These are phyloP conservation scores for Suhomyces wounanorum DNA, from an alignment of 1,139 yeast species.

Conservation along the genomic window DNA sequence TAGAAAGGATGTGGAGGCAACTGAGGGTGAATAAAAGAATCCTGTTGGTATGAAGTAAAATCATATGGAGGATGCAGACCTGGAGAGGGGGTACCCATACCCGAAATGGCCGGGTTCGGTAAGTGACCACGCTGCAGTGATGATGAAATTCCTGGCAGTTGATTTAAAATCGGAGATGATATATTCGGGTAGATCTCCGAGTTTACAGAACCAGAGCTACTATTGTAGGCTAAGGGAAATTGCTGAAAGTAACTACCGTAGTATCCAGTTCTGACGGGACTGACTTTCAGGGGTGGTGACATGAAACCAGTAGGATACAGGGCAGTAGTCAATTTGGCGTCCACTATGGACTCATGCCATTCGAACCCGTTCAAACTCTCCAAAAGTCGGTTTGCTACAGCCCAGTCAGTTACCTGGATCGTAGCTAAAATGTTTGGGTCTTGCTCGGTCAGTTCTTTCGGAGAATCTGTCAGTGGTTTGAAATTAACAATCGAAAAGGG, in stretches of 20 bases:
- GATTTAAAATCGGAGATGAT: neutral
- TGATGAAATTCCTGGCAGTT: neutral
- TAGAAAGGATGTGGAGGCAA: neutral
- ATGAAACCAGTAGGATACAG: neutral
- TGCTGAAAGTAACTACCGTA: neutral
- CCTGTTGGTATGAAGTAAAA: neutral
- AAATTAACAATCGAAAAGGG: slow-evolving; percentile 10
- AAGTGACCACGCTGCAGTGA: neutral
- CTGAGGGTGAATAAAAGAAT: neutral
- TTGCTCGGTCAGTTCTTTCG: neutral
- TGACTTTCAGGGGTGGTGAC: neutral
- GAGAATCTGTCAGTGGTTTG: neutral
- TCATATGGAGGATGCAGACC: neutral
- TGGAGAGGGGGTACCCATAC: neutral
- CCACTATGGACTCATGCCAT: slow-evolving; percentile 25
- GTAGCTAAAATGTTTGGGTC: slow-evolving; percentile 11
- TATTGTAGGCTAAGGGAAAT: neutral
- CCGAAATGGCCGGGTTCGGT: neutral
- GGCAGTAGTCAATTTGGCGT: slow-evolving; percentile 16
- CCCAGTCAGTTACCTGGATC: slow-evolving; percentile 21
- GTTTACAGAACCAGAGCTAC: neutral
- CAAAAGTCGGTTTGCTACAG: slow-evolving; percentile 18
- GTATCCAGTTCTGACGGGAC: neutral
- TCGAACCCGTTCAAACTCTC: slow-evolving; percentile 30
- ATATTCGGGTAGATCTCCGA: neutral